phyloP scores from a whole-genome alignment of 176 grass and related monocot species.

The Hordeum vulgare region MorexV3_pseudomolecules_assembly NC_058524.1:505488112-505488611 shows the following conservation, averaged over 20 bases:
- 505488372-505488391: not conserved
- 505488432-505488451: not conserved
- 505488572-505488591: too few relatives aligned
- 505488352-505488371: constrained; percentile 27
- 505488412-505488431: not conserved
- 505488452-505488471: not conserved
- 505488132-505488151: not conserved
- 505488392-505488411: not conserved
- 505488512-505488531: not conserved
- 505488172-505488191: not conserved
- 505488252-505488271: constrained; percentile 20
- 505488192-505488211: not conserved
- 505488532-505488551: too few relatives aligned
- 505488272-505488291: not conserved
- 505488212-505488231: not conserved
- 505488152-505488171: not conserved
- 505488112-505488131: constrained; percentile 13
- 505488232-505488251: constrained; percentile 7
- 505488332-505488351: not conserved
- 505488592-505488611: too few relatives aligned
- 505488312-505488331: not conserved
- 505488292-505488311: constrained; percentile 8
- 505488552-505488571: too few relatives aligned
- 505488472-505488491: not conserved
- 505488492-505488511: not conserved